Conservation (phyloP, 495 filamentous ascomycete genomes). For the Aspergillus sclerotioniger region DNA sequence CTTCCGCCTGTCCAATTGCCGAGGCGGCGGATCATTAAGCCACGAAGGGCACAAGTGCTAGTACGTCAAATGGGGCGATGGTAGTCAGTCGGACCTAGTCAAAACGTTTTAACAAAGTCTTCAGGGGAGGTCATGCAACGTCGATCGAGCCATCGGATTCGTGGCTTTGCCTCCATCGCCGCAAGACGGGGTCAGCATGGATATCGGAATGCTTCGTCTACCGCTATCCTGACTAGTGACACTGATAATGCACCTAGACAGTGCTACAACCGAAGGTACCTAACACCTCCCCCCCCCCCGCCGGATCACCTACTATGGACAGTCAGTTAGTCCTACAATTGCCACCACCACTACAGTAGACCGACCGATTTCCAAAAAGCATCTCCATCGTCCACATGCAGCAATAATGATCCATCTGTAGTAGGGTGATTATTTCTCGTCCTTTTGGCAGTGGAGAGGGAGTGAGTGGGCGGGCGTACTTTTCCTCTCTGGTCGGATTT, state of each 20-base stretch:
- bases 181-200: background rate
- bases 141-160: constrained; percentile 35
- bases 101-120: background rate
- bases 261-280: background rate
- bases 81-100: constrained; percentile 2
- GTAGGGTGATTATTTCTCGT: background rate
- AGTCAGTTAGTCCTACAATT: constrained; percentile 7
- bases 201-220: background rate
- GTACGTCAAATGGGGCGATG: constrained; percentile 1
- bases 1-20: constrained; percentile 2
- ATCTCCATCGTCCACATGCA: background rate
- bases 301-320: constrained; percentile 15
- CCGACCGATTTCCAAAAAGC: background rate
- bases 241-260: background rate
- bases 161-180: constrained; percentile 3
- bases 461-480: background rate
- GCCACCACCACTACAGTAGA: background rate
- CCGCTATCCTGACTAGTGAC: background rate
- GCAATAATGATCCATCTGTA: background rate
- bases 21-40: constrained; percentile 12
- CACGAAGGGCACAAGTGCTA: background rate
- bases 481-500: constrained; percentile 1
- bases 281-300: background rate
- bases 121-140: constrained; percentile 35
- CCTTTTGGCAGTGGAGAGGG: background rate